These are phyloP conservation scores for Aspergillus neoniger DNA, from an alignment of 2,329 filamentous ascomycete species.

Conservation along the genomic window DNA sequence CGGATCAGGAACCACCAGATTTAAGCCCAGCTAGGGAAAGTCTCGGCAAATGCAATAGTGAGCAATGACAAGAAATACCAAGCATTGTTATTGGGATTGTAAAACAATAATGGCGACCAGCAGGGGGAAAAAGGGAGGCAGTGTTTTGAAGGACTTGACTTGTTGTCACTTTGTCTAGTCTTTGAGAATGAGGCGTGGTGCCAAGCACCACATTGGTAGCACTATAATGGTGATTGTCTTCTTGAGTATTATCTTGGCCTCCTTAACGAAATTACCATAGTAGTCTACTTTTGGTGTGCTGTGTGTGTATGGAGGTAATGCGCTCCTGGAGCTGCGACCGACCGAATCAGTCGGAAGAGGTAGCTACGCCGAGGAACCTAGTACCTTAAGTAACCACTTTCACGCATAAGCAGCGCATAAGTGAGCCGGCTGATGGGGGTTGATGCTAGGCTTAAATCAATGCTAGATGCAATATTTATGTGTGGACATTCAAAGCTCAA, in stretches of 20 bases:
- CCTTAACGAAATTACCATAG: too few species aligned
- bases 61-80: slow-evolving; percentile 14
- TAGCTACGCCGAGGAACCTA: background rate
- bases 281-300: too few species aligned
- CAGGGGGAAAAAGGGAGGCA: background rate
- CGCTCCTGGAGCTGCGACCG: background rate
- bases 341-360: background rate
- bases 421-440: background rate
- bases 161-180: background rate
- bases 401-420: slow-evolving; percentile 1
- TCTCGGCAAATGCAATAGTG: slow-evolving; percentile 13
- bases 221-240: background rate
- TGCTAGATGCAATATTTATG: background rate
- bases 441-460: background rate
- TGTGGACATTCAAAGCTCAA: background rate
- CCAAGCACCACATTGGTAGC: background rate
- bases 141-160: background rate
- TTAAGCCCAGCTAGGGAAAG: slow-evolving; percentile 7
- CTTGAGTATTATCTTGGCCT: background rate
- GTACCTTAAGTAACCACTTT: background rate
- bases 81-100: slow-evolving; percentile 14
- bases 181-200: slow-evolving; percentile 3
- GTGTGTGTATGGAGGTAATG: too few species aligned
- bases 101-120: background rate
- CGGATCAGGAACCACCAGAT: slow-evolving; percentile 8